These are phyloP conservation scores for Tremella mesenterica DNA, from an alignment of 768 basidiomycete species.

Conservation along the genomic window DNA sequence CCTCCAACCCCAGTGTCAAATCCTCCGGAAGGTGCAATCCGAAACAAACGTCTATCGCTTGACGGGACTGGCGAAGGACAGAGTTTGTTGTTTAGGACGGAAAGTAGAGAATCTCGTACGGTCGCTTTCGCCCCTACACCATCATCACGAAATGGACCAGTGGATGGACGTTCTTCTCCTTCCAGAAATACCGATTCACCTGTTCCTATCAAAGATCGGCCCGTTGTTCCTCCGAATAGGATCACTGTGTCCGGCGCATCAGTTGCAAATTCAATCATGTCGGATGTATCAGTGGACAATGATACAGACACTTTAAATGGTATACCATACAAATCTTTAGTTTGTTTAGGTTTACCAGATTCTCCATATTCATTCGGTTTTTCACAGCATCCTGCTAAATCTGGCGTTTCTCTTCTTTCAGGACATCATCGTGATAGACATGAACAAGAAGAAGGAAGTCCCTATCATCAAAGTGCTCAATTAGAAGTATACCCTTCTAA, in stretches of 20 bases:
- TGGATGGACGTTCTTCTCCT: neutral
- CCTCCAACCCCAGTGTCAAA: constrained; percentile 8
- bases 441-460: neutral
- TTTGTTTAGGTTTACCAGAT: constrained; percentile 43
- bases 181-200: constrained; percentile 4
- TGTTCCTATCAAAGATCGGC: constrained; percentile 16
- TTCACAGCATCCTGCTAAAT: constrained; percentile 11
- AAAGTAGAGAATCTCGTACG: constrained; percentile 25
- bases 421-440: neutral
- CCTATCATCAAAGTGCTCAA: neutral
- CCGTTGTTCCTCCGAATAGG: constrained; percentile 10
- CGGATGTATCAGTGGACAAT: constrained; percentile 27
- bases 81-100: constrained; percentile 5
- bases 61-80: neutral
- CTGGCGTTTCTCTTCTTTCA: neutral
- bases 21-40: neutral
- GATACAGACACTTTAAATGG: constrained; percentile 47
- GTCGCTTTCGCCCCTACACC: constrained; percentile 37
- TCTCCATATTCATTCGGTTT: constrained; percentile 37
- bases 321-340: constrained; percentile 53
- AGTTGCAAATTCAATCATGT: constrained; percentile 29
- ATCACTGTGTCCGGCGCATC: constrained; percentile 32
- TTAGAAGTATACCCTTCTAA: neutral
- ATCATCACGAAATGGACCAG: constrained; percentile 6
- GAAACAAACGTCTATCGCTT: neutral